Evolutionary conservation across 805 yeast species (phyloP).

Genomic region (Yamadazyma philogaea): DNA sequence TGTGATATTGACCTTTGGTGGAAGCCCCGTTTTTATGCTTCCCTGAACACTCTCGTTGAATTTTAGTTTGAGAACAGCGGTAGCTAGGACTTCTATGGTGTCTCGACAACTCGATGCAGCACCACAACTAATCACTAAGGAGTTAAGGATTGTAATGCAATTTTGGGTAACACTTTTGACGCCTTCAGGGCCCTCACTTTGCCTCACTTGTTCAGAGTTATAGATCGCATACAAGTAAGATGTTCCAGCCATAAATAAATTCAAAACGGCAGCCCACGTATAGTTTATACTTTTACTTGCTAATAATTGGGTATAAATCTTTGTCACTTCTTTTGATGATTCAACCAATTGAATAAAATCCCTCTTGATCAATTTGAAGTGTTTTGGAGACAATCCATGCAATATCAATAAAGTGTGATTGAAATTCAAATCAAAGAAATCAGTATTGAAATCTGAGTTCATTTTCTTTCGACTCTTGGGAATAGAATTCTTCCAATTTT

Average conservation of each 20-base stretch:
- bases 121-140: conserved; percentile 67
- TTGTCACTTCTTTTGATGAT: conserved; percentile 65
- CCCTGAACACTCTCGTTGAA: conserved; percentile 37
- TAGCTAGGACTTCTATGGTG: conserved; percentile 66
- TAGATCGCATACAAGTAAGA: conserved; percentile 76
- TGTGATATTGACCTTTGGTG: conserved; percentile 20
- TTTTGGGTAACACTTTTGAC: conserved; percentile 48
- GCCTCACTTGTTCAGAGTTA: conserved; percentile 56
- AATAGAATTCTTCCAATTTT: conserved; percentile 57
- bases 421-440: conserved; percentile 71
- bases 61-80: conserved; percentile 64
- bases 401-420: conserved; percentile 69
- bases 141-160: conserved; percentile 56
- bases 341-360: conserved; percentile 58
- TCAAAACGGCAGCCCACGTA: conserved; percentile 93
- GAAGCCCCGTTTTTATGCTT: conserved; percentile 18
- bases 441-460: conserved; percentile 72
- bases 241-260: conserved; percentile 84
- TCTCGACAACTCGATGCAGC: conserved; percentile 73
- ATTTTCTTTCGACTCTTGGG: conserved; percentile 57
- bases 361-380: conserved; percentile 48
- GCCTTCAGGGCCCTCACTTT: conserved; percentile 42
- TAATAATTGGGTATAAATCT: conserved; percentile 57
- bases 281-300: conserved; percentile 64
- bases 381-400: conserved; percentile 76